A percentile compares a stretch with the other conserved stretches of the same genome.
Evolutionary conservation across 441 rosid species (phyloP).

Genomic region (Melastoma candidum): DNA sequence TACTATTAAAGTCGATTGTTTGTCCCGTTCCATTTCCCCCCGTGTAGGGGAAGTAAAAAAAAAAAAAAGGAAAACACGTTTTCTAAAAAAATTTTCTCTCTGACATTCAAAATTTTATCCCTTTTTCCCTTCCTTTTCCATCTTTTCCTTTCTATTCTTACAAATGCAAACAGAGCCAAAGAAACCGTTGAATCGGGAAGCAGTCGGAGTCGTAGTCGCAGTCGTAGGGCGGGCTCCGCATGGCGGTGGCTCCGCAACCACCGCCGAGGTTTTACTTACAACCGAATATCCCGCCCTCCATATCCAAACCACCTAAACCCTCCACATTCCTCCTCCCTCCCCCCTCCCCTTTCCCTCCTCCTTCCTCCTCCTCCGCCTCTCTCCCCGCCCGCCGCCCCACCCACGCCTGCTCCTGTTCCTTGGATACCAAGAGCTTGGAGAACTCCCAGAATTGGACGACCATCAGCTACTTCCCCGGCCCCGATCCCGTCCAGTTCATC

Average conservation of each 20-base stretch:
- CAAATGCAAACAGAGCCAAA: too few relatives aligned
- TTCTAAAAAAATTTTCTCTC: too few relatives aligned
- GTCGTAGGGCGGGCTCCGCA: neutral
- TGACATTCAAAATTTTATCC: too few relatives aligned
- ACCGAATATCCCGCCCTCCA: neutral
- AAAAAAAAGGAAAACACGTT: too few relatives aligned
- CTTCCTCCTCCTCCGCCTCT: neutral
- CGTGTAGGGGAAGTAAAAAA: too few relatives aligned
- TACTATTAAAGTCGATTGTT: too few relatives aligned
- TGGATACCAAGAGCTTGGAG: constrained; percentile 48
- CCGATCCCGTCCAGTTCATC: constrained; percentile 34
- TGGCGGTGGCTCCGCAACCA: constrained; percentile 10
- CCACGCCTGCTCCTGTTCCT: constrained; percentile 18
- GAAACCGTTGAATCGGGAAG: too few relatives aligned
- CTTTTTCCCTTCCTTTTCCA: too few relatives aligned
- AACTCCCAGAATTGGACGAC: constrained; percentile 34
- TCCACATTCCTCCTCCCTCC: neutral
- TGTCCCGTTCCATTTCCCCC: too few relatives aligned
- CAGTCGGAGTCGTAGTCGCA: neutral
- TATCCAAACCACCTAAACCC: neutral
- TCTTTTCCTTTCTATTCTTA: too few relatives aligned
- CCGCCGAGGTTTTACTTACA: neutral
- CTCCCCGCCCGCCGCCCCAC: constrained; percentile 5
- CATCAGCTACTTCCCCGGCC: constrained; percentile 35
- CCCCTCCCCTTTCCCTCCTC: neutral